A percentile compares a stretch with the other conserved stretches of the same genome.
Conservation (phyloP, 2,329 filamentous ascomycete species). For the Scytalidium lignicola region DNA sequence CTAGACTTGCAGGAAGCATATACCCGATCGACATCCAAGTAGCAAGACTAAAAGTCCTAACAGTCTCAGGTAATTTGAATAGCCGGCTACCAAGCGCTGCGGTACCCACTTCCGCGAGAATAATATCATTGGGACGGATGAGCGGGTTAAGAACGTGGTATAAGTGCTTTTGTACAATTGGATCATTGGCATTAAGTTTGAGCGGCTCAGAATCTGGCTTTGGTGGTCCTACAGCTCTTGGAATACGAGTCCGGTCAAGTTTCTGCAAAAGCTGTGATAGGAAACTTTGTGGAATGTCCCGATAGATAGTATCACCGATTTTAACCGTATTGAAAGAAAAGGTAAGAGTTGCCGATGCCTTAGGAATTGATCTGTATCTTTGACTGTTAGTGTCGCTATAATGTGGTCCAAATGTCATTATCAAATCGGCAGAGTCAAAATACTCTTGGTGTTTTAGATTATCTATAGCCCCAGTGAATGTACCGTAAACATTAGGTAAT, state of each 20-base stretch:
- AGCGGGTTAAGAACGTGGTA: constrained; percentile 40
- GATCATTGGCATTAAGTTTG: not conserved
- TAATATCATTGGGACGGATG: constrained; percentile 62
- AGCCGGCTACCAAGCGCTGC: constrained; percentile 82
- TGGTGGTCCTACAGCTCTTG: not conserved
- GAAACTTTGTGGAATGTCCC: not conserved
- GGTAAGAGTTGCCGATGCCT: not conserved
- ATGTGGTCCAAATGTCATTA: constrained; percentile 61
- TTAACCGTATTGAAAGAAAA: not conserved
- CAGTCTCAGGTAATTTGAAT: constrained; percentile 67
- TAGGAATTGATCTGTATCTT: constrained; percentile 22
- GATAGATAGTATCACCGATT: not conserved
- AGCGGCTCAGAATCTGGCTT: constrained; percentile 11
- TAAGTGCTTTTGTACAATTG: constrained; percentile 41
- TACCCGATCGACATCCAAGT: constrained; percentile 64
- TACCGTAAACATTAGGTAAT: constrained; percentile 68
- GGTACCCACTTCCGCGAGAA: constrained; percentile 82
- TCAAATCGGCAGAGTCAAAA: constrained; percentile 62
- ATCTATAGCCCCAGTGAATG: constrained; percentile 75
- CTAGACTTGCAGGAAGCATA: constrained; percentile 52
- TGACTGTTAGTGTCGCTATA: constrained; percentile 31
- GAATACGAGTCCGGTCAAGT: not conserved
- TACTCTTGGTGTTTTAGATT: constrained; percentile 54
- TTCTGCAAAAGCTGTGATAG: not conserved
- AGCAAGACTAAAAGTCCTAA: constrained; percentile 70